Percentiles rank a stretch among this genome's conserved stretches.
phyloP scores from a whole-genome alignment of 495 filamentous ascomycete species.

The Cetradonia linearis region DNA sequence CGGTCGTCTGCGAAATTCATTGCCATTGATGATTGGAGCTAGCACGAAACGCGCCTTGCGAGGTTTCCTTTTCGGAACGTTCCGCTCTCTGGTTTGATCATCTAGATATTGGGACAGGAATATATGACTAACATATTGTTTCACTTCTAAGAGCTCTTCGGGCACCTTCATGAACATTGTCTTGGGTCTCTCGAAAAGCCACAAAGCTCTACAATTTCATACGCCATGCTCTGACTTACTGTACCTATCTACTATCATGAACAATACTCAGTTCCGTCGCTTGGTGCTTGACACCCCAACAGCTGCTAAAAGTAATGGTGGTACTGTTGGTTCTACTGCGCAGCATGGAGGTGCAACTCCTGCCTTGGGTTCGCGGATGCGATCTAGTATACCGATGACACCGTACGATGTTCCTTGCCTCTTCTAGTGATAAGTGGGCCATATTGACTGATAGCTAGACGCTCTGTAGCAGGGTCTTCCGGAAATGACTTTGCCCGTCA shows the following conservation, averaged over 20 bases:
- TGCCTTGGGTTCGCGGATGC: conserved; percentile 47
- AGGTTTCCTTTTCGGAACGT: not conserved
- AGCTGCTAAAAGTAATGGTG: conserved; percentile 23
- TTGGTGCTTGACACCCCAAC: conserved; percentile 52
- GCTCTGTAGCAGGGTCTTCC: conserved; percentile 47
- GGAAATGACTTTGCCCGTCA: conserved; percentile 73
- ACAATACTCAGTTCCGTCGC: conserved; percentile 90
- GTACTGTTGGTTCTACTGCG: conserved; percentile 8
- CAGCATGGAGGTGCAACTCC: conserved; percentile 23
- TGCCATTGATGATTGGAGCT: not conserved
- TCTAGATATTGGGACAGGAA: not conserved
- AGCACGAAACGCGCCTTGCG: conserved; percentile 7
- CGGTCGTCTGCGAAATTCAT: not conserved
- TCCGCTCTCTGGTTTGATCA: not conserved
- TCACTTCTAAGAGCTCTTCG: not conserved
- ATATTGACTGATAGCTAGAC: conserved; percentile 40
- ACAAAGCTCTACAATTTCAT: not conserved
- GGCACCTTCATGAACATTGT: not conserved
- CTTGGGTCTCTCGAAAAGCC: not conserved
- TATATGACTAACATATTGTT: not conserved
- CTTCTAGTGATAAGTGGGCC: not conserved
- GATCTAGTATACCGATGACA: conserved; percentile 77
- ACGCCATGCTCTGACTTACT: not conserved
- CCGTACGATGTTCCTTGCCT: conserved; percentile 42
- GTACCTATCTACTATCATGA: conserved; percentile 46